Evolutionary conservation across 164 flowering plant species (phyloP).

Genomic region (Cinnamomum micranthum): DNA sequence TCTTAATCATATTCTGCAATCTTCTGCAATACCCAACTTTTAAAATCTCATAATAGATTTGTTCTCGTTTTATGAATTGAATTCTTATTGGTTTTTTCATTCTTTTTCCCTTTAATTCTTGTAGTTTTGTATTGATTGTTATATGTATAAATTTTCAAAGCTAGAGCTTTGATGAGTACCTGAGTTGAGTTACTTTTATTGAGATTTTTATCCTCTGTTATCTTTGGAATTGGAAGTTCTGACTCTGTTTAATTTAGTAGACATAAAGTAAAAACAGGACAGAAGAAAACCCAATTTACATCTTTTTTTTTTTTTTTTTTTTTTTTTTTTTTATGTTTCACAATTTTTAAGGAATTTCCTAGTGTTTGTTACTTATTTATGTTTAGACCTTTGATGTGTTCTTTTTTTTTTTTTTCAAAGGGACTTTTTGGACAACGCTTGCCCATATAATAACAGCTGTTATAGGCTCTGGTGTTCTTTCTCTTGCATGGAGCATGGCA

Average conservation of each 20-base stretch:
- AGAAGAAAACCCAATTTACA: background rate
- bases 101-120: background rate
- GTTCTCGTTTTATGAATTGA: background rate
- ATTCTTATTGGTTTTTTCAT: background rate
- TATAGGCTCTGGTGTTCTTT: slow-evolving; percentile 52
- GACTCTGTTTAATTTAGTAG: background rate
- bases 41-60: background rate
- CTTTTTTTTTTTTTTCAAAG: slow-evolving; percentile 3
- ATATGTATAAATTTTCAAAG: too few species aligned
- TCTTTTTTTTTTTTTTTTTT: background rate
- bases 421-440: slow-evolving; percentile 31
- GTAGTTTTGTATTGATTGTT: background rate
- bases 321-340: background rate
- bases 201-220: too few species aligned
- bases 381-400: background rate
- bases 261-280: background rate
- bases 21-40: background rate
- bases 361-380: background rate
- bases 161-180: too few species aligned
- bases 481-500: slow-evolving; percentile 45
- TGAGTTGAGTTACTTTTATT: too few species aligned
- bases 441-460: slow-evolving; percentile 55
- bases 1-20: background rate
- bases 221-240: too few species aligned
- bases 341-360: background rate